phyloP scores from a whole-genome alignment of 2,329 filamentous ascomycete species.

The Epichloe hybrida region DNA sequence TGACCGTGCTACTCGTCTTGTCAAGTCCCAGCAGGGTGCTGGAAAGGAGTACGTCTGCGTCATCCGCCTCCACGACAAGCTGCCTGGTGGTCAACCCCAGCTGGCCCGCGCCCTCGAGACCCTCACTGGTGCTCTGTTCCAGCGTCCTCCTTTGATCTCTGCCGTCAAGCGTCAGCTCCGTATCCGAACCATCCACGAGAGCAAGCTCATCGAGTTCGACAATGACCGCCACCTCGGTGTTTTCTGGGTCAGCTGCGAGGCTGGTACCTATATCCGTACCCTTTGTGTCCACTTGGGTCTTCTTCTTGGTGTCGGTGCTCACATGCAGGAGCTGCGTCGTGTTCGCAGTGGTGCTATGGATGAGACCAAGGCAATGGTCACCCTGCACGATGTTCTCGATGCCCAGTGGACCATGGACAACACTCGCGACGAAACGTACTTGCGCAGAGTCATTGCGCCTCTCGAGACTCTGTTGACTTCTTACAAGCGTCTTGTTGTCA shows the following conservation, averaged over 20 bases:
- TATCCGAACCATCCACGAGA: constrained; percentile 96
- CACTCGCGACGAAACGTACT: constrained; percentile 83
- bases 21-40: constrained; percentile 97
- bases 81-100: constrained; percentile 84
- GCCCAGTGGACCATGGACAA: constrained; percentile 96
- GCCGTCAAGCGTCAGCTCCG: constrained; percentile 97
- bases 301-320: constrained; percentile 67
- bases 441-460: constrained; percentile 81
- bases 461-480: constrained; percentile 82
- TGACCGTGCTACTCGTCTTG: constrained; percentile 89
- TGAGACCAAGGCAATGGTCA: constrained; percentile 78
- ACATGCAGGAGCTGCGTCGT: constrained; percentile 96
- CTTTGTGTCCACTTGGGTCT: constrained; percentile 86
- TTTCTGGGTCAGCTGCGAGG: constrained; percentile 99
- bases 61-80: constrained; percentile 86
- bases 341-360: constrained; percentile 92
- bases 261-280: constrained; percentile 93
- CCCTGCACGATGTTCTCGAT: constrained; percentile 75
- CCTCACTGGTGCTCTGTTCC: constrained; percentile 87
- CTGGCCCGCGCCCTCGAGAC: constrained; percentile 91
- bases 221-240: constrained; percentile 95
- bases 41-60: constrained; percentile 99
- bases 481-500: constrained; percentile 96
- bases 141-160: constrained; percentile 85
- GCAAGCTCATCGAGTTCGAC: constrained; percentile 94